Evolutionary conservation across 768 basidiomycete genomes (phyloP).

Genomic region (Mycena vulgaris): DNA sequence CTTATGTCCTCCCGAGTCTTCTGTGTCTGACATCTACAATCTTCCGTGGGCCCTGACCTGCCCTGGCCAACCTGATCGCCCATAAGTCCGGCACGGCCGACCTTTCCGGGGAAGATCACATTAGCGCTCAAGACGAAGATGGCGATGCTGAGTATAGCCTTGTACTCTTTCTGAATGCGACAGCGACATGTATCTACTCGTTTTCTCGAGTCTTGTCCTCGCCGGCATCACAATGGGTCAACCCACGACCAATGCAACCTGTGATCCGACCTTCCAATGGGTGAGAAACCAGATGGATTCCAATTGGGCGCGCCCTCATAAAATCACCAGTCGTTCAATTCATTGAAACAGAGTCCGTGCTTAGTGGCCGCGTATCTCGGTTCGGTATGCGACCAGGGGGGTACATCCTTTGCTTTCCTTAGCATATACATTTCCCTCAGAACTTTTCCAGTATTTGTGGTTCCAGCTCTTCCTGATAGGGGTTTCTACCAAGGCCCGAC

Average conservation of each 20-base stretch:
- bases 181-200: slow-evolving; percentile 20
- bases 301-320: neutral
- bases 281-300: slow-evolving; percentile 33
- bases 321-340: slow-evolving; percentile 55
- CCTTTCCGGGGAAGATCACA: slow-evolving; percentile 13
- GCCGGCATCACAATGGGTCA: slow-evolving; percentile 11
- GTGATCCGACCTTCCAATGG: slow-evolving; percentile 43
- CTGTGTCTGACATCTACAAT: neutral
- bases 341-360: slow-evolving; percentile 59
- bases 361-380: slow-evolving; percentile 59
- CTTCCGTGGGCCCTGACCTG: neutral
- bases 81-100: slow-evolving; percentile 8
- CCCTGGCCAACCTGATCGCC: neutral
- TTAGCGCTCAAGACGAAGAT: slow-evolving; percentile 16
- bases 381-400: slow-evolving; percentile 56
- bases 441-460: slow-evolving; percentile 50
- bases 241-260: slow-evolving; percentile 37
- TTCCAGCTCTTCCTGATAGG: slow-evolving; percentile 49
- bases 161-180: slow-evolving; percentile 15
- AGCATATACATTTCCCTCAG: slow-evolving; percentile 1
- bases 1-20: neutral
- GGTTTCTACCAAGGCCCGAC: slow-evolving; percentile 58
- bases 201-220: slow-evolving; percentile 22
- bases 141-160: slow-evolving; percentile 18
- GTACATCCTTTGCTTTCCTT: slow-evolving; percentile 41